Evolutionary conservation across 768 basidiomycete species (phyloP).

Genomic region (Macrocybe gigantea): DNA sequence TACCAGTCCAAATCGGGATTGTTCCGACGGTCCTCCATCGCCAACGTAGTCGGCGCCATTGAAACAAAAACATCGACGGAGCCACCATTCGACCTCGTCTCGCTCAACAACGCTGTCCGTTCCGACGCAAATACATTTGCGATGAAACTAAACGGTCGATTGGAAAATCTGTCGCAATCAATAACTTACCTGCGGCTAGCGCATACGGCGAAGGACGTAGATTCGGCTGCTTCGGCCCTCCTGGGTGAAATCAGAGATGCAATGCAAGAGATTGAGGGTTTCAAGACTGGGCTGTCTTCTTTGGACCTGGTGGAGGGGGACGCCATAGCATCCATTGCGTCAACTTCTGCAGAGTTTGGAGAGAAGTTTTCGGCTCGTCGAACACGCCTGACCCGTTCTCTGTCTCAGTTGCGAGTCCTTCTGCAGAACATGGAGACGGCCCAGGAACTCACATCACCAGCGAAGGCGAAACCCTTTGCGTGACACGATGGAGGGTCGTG

Average conservation of each 20-base stretch:
- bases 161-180: conserved; percentile 44
- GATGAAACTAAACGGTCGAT: conserved; percentile 52
- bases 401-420: conserved; percentile 49
- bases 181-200: conserved; percentile 45
- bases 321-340: conserved; percentile 29
- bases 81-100: conserved; percentile 49
- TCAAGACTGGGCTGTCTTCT: conserved; percentile 26
- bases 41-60: conserved; percentile 22
- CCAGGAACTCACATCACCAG: conserved; percentile 36
- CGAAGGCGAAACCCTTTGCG: conserved; percentile 42
- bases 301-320: conserved; percentile 17
- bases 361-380: conserved; percentile 23
- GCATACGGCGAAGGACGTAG: conserved; percentile 48
- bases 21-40: conserved; percentile 2
- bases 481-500: conserved; percentile 40
- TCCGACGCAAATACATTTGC: conserved; percentile 63
- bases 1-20: no score
- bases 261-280: conserved; percentile 29
- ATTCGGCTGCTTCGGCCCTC: conserved; percentile 31
- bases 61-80: conserved; percentile 27
- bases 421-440: conserved; percentile 50
- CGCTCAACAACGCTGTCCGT: conserved; percentile 63
- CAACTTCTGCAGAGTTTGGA: conserved; percentile 31
- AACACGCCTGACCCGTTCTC: conserved; percentile 34
- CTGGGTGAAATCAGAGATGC: conserved; percentile 32